Evolutionary conservation across 2,329 filamentous ascomycete species (phyloP).

Genomic region (Simplicillium sp.): DNA sequence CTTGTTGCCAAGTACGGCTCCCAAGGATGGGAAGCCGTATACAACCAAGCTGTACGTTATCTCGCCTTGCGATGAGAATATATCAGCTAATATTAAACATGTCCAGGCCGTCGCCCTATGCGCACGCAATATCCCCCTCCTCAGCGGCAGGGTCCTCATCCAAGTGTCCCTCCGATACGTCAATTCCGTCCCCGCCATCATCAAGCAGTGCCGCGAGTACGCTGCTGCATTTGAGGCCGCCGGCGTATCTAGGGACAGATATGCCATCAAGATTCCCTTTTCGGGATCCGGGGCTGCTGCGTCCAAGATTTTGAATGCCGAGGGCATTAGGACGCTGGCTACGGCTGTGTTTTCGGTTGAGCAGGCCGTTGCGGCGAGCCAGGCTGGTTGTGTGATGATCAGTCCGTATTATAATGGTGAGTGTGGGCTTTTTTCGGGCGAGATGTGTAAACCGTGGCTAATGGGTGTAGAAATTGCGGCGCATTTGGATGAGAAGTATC

Average conservation of each 20-base stretch:
- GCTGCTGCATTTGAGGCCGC: slow-evolving; percentile 9
- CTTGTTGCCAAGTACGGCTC: slow-evolving; percentile 8
- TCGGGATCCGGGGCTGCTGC: slow-evolving; percentile 12
- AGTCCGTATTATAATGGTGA: slow-evolving; percentile 14
- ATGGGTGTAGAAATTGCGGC: slow-evolving; percentile 11
- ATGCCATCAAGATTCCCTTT: slow-evolving; percentile 13
- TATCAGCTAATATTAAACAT: neutral
- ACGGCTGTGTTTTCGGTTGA: slow-evolving; percentile 12
- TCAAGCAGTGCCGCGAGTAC: slow-evolving; percentile 11
- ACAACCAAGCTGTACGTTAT: slow-evolving; percentile 9
- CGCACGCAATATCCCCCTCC: slow-evolving; percentile 11
- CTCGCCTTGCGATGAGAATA: neutral
- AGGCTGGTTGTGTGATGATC: slow-evolving; percentile 13
- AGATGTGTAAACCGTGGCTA: too few species aligned
- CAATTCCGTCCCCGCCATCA: slow-evolving; percentile 9
- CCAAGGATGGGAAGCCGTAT: slow-evolving; percentile 12
- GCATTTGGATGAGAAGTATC: slow-evolving; percentile 8
- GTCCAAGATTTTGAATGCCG: slow-evolving; percentile 7
- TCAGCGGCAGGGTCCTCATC: slow-evolving; percentile 13
- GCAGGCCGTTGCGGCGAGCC: slow-evolving; percentile 15
- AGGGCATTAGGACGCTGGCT: slow-evolving; percentile 13
- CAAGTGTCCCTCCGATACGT: slow-evolving; percentile 11
- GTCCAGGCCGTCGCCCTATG: slow-evolving; percentile 9
- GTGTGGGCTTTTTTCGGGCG: neutral
- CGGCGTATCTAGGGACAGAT: slow-evolving; percentile 10